Percentiles rank a stretch among this genome's conserved stretches.
These are phyloP conservation scores for Paracamarosporium sp. DNA, from an alignment of 2,329 filamentous ascomycete genomes.

Conservation along the genomic window DNA sequence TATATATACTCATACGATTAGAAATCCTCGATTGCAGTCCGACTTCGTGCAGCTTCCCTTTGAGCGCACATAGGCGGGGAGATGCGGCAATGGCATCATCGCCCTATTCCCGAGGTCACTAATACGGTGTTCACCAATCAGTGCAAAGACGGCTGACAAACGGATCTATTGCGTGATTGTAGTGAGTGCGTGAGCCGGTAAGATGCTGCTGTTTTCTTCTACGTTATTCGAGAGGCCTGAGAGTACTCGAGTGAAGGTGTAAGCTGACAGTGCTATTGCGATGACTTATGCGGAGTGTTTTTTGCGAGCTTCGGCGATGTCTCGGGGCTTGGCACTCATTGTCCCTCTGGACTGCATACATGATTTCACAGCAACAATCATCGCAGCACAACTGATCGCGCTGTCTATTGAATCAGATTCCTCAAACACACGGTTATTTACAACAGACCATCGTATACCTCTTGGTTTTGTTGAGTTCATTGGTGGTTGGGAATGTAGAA, in stretches of 20 bases:
- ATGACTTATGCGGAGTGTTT: background rate
- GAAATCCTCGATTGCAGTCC: constrained; percentile 26
- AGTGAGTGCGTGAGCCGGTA: background rate
- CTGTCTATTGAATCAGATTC: too few species aligned
- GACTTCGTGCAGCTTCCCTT: constrained; percentile 8
- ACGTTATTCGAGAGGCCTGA: background rate
- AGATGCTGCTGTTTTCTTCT: background rate
- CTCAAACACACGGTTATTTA: too few species aligned
- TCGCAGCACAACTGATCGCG: background rate
- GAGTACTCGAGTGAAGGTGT: background rate
- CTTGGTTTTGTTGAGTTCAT: too few species aligned
- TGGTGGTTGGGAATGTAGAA: background rate
- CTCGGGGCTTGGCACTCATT: constrained; percentile 1
- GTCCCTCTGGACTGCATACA: too few species aligned
- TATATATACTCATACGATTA: constrained; percentile 33
- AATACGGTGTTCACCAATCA: constrained; percentile 30
- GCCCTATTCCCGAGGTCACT: constrained; percentile 38
- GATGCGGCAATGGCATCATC: constrained; percentile 42
- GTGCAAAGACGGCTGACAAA: constrained; percentile 30
- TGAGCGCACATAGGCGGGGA: constrained; percentile 19
- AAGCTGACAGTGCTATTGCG: background rate
- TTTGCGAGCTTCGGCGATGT: background rate
- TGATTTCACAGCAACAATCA: too few species aligned
- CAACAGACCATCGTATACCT: too few species aligned
- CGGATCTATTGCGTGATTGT: constrained; percentile 30